Evolutionary conservation across 176 grass and related monocot species (phyloP).

Genomic region (Sorghum bicolor): Sorghum_bicolor_NCBIv3 NC_012870.2:14668501-14669000

Average conservation of each 20-base stretch:
- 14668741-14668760: not conserved
- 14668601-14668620: not conserved
- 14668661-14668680: not conserved
- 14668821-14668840: not conserved
- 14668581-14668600: not conserved
- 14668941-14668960: not conserved
- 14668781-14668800: not conserved
- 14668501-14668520: not conserved
- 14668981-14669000: slow-evolving; percentile 30
- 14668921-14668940: not conserved
- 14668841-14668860: not conserved
- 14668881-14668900: not conserved
- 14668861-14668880: not conserved
- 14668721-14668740: not conserved
- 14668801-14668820: not conserved
- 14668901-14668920: not conserved
- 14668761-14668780: not conserved
- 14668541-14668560: not conserved
- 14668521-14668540: not conserved
- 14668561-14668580: not conserved
- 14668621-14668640: not conserved
- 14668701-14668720: not conserved
- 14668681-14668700: not conserved
- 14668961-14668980: slow-evolving; percentile 28
- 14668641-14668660: not conserved